Evolutionary conservation across 805 yeast genomes (phyloP).

Genomic region (Hemisphaericaspora nanyangensis): DNA sequence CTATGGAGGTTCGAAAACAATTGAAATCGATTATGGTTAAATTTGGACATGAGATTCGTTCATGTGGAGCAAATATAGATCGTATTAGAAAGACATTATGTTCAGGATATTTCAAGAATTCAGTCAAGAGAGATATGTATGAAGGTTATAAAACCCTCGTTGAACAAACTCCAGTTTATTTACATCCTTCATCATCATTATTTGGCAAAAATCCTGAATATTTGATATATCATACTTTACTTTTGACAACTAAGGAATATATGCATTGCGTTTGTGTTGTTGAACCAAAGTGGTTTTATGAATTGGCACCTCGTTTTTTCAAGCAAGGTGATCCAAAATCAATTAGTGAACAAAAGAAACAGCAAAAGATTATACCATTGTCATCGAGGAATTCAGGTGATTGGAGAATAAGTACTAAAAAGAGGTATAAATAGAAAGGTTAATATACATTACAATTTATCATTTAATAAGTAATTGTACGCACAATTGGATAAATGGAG

Average conservation of each 20-base stretch:
- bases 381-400: conserved; percentile 46
- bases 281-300: conserved; percentile 75
- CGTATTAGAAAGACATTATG: conserved; percentile 57
- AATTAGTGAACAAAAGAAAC: conserved; percentile 48
- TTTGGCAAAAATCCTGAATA: conserved; percentile 65
- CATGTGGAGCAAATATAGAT: conserved; percentile 57
- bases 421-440: no score
- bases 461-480: no score
- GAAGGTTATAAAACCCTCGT: conserved; percentile 54
- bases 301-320: conserved; percentile 72
- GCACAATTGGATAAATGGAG: no score
- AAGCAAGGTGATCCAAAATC: conserved; percentile 52
- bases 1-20: conserved; percentile 77
- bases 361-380: conserved; percentile 71
- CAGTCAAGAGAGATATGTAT: conserved; percentile 59
- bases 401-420: conserved; percentile 67
- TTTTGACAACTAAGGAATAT: conserved; percentile 82
- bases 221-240: conserved; percentile 75
- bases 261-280: conserved; percentile 87
- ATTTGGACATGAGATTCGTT: conserved; percentile 39
- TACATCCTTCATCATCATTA: conserved; percentile 85
- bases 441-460: no score
- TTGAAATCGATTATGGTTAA: conserved; percentile 53
- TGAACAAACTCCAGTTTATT: conserved; percentile 67
- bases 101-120: conserved; percentile 65